Evolutionary conservation across 2,329 filamentous ascomycete species (phyloP).

Genomic region (Hypoxylon sp.): DNA sequence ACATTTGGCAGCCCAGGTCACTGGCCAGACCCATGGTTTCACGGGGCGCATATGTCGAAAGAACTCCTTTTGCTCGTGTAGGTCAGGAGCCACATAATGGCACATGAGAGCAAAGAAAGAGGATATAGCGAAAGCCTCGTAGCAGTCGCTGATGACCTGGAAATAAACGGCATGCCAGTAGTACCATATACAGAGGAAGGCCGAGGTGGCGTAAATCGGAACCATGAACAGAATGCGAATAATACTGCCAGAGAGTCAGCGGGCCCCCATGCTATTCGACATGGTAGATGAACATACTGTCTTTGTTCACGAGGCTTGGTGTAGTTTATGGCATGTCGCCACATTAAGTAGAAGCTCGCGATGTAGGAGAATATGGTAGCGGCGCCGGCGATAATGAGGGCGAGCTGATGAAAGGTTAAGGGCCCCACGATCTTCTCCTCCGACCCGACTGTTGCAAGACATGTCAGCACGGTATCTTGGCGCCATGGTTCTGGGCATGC

Average conservation of each 20-base stretch:
- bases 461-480: constrained; percentile 49
- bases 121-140: constrained; percentile 89
- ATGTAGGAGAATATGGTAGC: constrained; percentile 65
- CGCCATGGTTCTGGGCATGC: constrained; percentile 46
- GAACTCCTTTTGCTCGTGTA: constrained; percentile 85
- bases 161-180: constrained; percentile 86
- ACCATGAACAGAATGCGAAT: constrained; percentile 92
- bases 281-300: constrained; percentile 58
- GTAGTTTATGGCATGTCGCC: constrained; percentile 71
- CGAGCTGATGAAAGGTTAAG: constrained; percentile 68
- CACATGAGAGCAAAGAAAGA: constrained; percentile 89
- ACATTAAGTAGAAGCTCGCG: constrained; percentile 69
- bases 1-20: constrained; percentile 78
- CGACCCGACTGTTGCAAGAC: constrained; percentile 57
- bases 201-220: constrained; percentile 81
- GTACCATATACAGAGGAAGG: constrained; percentile 79
- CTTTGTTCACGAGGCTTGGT: constrained; percentile 71
- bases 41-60: constrained; percentile 76
- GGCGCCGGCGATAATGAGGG: constrained; percentile 64
- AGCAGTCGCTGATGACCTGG: constrained; percentile 84
- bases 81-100: constrained; percentile 80
- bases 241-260: constrained; percentile 65
- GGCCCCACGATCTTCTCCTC: constrained; percentile 62
- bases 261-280: constrained; percentile 7
- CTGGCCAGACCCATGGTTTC: constrained; percentile 80